phyloP scores from a whole-genome alignment of 306 rosid species.

The Prunus campanulata region DNA sequence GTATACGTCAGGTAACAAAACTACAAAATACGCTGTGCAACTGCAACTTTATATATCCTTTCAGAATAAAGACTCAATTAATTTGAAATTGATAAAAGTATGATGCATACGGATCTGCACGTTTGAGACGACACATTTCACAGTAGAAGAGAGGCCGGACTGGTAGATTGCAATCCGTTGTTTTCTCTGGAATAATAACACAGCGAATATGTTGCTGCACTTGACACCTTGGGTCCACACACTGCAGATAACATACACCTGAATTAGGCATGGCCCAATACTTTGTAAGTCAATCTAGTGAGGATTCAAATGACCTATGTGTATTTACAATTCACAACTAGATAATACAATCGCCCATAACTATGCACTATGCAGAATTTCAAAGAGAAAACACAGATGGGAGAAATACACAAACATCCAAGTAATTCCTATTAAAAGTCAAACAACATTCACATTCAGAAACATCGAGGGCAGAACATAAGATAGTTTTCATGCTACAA shows the following conservation, averaged over 20 bases:
- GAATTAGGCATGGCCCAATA: neutral
- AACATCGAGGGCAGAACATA: neutral
- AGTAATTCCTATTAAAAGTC: neutral
- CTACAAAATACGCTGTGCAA: neutral
- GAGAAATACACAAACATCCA: neutral
- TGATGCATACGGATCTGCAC: constrained; percentile 91
- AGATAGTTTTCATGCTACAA: constrained; percentile 8
- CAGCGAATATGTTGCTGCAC: constrained; percentile 91
- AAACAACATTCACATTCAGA: neutral
- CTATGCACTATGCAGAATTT: neutral
- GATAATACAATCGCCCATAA: constrained; percentile 1
- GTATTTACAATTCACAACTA: neutral
- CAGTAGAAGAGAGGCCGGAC: constrained; percentile 77
- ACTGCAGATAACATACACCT: constrained; percentile 49
- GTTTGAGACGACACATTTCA: constrained; percentile 84
- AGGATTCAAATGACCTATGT: neutral
- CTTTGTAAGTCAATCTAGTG: neutral
- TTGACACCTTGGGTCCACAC: constrained; percentile 76
- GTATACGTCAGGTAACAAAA: neutral
- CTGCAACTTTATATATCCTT: neutral
- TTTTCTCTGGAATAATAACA: constrained; percentile 84
- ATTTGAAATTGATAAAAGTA: neutral
- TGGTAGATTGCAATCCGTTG: constrained; percentile 59
- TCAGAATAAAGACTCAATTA: neutral
- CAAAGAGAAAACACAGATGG: neutral